Conservation (phyloP, 2,329 filamentous ascomycete species). For the Leptodontidium sp. region DNA sequence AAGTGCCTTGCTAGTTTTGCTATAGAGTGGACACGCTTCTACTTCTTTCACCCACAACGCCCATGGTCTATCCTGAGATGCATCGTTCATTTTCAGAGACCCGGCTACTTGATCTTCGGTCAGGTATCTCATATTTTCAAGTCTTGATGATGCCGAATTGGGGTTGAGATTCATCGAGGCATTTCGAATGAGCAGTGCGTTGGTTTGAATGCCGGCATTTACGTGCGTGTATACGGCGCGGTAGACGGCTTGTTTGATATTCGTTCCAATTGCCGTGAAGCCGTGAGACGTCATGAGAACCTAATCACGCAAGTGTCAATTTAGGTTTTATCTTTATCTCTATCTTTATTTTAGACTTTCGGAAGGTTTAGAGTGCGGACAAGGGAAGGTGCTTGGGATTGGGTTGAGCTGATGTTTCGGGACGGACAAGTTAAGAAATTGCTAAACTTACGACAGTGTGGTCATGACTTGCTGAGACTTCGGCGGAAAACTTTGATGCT, state of each 20-base stretch:
- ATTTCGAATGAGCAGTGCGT: conserved; percentile 46
- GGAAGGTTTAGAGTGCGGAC: not conserved
- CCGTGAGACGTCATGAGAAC: conserved; percentile 57
- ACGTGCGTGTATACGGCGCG: conserved; percentile 54
- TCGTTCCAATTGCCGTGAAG: conserved; percentile 50
- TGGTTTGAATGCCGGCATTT: conserved; percentile 53
- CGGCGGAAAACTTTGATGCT: conserved; percentile 46
- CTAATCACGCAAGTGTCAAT: conserved; percentile 43
- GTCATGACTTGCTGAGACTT: not conserved
- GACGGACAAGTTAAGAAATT: not conserved
- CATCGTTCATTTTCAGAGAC: conserved; percentile 43
- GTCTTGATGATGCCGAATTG: not conserved
- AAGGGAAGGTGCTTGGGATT: not conserved
- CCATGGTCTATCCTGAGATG: conserved; percentile 44
- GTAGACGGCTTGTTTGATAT: conserved; percentile 52
- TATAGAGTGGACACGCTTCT: conserved; percentile 41
- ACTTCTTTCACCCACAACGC: conserved; percentile 46
- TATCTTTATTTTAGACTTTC: conserved; percentile 25
- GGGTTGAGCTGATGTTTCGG: not conserved
- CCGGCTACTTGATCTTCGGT: conserved; percentile 38
- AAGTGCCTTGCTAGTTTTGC: conserved; percentile 9
- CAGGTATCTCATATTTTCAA: conserved; percentile 32
- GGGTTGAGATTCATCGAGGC: conserved; percentile 9
- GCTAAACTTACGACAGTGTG: conserved; percentile 18
- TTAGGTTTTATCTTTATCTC: no score